Base-by-base conservation (phyloP, 768 basidiomycete genomes). In the Candolleomyces eurysporus region DNA sequence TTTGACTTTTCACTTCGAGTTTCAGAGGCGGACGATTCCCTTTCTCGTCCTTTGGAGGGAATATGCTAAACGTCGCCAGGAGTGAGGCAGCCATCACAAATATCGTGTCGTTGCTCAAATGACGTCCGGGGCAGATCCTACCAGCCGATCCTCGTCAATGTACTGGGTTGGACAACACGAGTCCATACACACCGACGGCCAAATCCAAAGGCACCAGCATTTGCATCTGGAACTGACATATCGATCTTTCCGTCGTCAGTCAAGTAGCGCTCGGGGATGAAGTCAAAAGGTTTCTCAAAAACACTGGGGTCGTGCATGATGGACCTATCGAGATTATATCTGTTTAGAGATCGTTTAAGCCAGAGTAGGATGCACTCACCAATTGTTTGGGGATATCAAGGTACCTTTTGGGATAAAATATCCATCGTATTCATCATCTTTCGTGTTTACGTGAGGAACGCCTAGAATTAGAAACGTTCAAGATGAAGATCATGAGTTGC, bases 101-200 rank as follows among this genome's bases (percentile, higher is more conserved):
- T 31, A 80, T 16, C 14, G 75, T 78, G 1, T 75, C 71, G 19
- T 81, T 77, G 4, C 77, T 81, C 40, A 84, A 65, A 51, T 77
- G 58, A 30, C 73, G 68, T 6, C 82, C 83, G n/a, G 80, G 76
- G 57, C 81, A 82, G 6, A 78, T 63, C 22, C 71, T 52, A 50
- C 53, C 9, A 9, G 8, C 9, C 9, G 8, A 8, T n/a, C n/a
- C 8, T 8, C 17, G 9, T 9, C 9, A 43, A 30, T 69, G 71
- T 10, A 14, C 21, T 13, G 36, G 17, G n/a, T n/a, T n/a, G n/a
- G n/a, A n/a, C n/a, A 16, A 58, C 7, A 48, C 7, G 16, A 48
- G n/a, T n/a, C n/a, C n/a, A 16, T 7, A n/a, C 58, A 8, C 16
- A 50, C 67, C 72, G 66, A 48, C 72, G 66, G 19, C 71, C 72